Evolutionary conservation across 139 green algal species (phyloP).

Genomic region (Coelastrella sp.): DNA sequence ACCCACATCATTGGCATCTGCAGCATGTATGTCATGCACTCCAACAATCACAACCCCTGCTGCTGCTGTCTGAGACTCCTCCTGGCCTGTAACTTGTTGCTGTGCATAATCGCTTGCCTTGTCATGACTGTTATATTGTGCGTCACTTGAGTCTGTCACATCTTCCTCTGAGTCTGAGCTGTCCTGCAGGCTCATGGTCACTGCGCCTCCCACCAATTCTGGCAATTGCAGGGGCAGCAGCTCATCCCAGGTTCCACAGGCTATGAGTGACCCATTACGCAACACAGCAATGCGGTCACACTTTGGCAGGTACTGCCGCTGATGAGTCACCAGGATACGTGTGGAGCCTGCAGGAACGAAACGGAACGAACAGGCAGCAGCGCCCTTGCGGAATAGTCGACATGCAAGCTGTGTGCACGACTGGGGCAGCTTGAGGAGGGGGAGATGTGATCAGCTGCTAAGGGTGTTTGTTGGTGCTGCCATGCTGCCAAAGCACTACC

Average conservation of each 20-base stretch:
- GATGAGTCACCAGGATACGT: constrained; percentile 91
- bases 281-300: constrained; percentile 87
- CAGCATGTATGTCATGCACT: neutral
- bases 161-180: too few species aligned
- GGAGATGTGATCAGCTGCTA: too few species aligned
- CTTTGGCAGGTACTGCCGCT: constrained; percentile 87
- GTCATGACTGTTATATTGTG: too few species aligned
- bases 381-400: neutral
- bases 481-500: too few species aligned
- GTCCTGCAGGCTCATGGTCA: constrained; percentile 24
- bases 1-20: neutral
- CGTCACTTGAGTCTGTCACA: too few species aligned
- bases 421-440: too few species aligned
- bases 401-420: too few species aligned
- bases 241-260: constrained; percentile 70
- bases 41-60: constrained; percentile 1
- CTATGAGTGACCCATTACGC: constrained; percentile 61
- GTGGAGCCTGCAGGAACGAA: constrained; percentile 58
- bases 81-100: neutral
- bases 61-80: neutral
- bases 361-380: neutral
- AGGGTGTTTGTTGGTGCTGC: too few species aligned
- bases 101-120: too few species aligned
- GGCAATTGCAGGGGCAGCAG: constrained; percentile 56
- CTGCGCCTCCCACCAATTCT: constrained; percentile 58